Conservation (phyloP, 2,329 filamentous ascomycete species). For the Trichoderma endophyticum region DNA sequence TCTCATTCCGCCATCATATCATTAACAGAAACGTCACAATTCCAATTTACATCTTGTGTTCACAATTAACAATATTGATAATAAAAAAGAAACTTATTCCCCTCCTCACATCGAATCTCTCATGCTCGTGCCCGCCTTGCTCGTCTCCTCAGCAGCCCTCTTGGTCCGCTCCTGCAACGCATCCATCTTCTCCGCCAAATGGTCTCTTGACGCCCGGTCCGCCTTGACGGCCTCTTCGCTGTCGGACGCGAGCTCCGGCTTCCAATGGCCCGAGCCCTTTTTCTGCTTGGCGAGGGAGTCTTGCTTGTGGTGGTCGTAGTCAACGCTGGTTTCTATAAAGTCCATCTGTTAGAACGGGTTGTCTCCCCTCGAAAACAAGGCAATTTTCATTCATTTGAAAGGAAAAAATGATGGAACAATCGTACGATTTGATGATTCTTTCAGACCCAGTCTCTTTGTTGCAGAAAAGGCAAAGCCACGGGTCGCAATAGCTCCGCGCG, state of each 20-base stretch:
- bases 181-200: conserved; percentile 39
- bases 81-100: not conserved
- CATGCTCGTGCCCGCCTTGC: conserved; percentile 49
- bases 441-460: conserved; percentile 31
- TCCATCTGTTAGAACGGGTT: not conserved
- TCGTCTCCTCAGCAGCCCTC: conserved; percentile 44
- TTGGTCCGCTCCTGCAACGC: conserved; percentile 60
- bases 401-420: not conserved
- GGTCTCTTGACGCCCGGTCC: conserved; percentile 44
- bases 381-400: not conserved
- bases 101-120: conserved; percentile 24
- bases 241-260: conserved; percentile 71
- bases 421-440: conserved; percentile 39
- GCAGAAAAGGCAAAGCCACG: conserved; percentile 31
- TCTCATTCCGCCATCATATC: not conserved
- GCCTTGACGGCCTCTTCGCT: conserved; percentile 76
- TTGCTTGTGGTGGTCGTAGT: conserved; percentile 58
- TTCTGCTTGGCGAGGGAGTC: conserved; percentile 65
- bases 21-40: not conserved
- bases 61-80: not conserved
- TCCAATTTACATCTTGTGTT: not conserved
- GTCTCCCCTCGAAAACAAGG: not conserved
- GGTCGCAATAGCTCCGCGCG: conserved; percentile 26
- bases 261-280: conserved; percentile 70
- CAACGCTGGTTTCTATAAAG: conserved; percentile 34